Evolutionary conservation across 768 basidiomycete genomes (phyloP), one percentile per base, ranked within the genome.

Genomic region (Suillus paluster): DNA sequence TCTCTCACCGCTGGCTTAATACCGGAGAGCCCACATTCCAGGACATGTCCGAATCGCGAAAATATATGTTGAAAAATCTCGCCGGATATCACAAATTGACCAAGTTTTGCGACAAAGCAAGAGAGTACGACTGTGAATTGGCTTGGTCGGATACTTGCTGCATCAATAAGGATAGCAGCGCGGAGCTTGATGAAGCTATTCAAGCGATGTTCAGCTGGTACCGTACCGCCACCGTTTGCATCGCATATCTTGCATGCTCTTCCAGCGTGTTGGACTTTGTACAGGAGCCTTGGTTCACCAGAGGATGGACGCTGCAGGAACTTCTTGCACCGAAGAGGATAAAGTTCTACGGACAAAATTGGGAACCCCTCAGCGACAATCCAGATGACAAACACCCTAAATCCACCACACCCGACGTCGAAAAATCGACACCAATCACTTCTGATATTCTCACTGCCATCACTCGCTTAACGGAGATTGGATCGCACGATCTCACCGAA

Each of bases 191-290:
- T 25, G 73, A 73, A 42, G 70, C 71, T 39, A 72, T 74, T 54
- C 67, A 65, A 6, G 69, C 72, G 0, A 73, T 74, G 72, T 73
- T 71, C 54, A 44, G 61, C 12, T 73, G 71, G 73, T 73, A 73
- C 46, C 63, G 61, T 2, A 62, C 60, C 10, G 64, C 73, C 19
- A 44, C 64, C 6, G 58, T 73, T 11, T 73, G 72, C 55, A 59
- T 70, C 55, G 67, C 65, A 12, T 66, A 72, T 57, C 58, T 74
- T 3, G 60, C 67, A 14, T 7, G 59, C 34, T 61, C 69, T 19
- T 54, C 19, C 25, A 34, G 63, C 21, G 25, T 61, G 11, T 45
- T 38, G 5, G 65, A 68, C 46, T 66, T 64, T n/a, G 34, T 30
- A 21, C 54, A 15, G 19, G 72, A 64, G 23, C 59, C 59, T 19